These are phyloP conservation scores for Porpolomopsis calyptriformis DNA, from an alignment of 768 basidiomycete species.

Conservation along the genomic window DNA sequence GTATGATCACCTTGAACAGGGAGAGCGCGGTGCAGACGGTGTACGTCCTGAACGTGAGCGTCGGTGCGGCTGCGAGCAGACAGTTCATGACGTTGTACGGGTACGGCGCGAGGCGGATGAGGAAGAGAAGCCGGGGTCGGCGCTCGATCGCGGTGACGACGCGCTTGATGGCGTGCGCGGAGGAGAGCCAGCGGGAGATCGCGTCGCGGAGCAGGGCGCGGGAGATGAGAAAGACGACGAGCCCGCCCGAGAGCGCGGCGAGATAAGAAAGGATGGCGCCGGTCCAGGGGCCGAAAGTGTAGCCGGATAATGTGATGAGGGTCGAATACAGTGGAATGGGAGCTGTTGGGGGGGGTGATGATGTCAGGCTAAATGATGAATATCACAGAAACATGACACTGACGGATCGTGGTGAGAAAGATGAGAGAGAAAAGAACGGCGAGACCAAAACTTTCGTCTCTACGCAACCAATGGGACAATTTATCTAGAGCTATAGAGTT, in stretches of 20 bases:
- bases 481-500: conserved; percentile 59
- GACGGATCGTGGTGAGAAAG: conserved; percentile 81
- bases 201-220: conserved; percentile 59
- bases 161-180: conserved; percentile 60
- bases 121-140: conserved; percentile 78
- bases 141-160: conserved; percentile 82
- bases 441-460: conserved; percentile 63
- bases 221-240: conserved; percentile 68
- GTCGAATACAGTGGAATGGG: conserved; percentile 90
- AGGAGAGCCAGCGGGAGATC: conserved; percentile 65
- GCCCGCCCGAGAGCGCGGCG: conserved; percentile 74
- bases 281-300: conserved; percentile 76
- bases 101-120: conserved; percentile 87
- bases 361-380: background rate
- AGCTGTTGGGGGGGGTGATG: conserved; percentile 32
- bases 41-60: conserved; percentile 71
- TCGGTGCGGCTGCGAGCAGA: conserved; percentile 78
- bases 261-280: conserved; percentile 83
- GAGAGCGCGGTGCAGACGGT: conserved; percentile 71
- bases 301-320: conserved; percentile 83
- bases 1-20: conserved; percentile 82
- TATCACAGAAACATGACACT: conserved; percentile 20
- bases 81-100: conserved; percentile 95
- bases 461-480: conserved; percentile 67
- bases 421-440: conserved; percentile 73